Evolutionary conservation across 805 yeast species (phyloP), one percentile per base, ranked within the genome.

Genomic region (Pichia exigua): DNA sequence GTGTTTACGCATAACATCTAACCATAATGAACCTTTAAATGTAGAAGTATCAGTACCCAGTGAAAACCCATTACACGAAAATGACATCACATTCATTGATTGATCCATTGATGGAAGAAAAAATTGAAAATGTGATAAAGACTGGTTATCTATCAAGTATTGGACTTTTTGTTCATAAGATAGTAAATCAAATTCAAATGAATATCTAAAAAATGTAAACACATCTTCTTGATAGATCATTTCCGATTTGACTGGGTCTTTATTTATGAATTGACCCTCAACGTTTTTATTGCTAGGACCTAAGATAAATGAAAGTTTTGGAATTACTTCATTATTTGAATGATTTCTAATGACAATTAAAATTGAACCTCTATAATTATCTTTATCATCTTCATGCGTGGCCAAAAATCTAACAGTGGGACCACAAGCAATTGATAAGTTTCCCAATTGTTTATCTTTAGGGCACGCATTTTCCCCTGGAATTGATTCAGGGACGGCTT

Each of bases 21-120:
- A 74, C 98, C 98, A 92, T 56, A 94, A 67, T 2, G 87, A 83
- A 10, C 91, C 87, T 53, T 82, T 79, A 69, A 82, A 94, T 6
- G 66, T 66, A 0, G 71, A 61, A 1, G 96, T 82, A 50, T 83
- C 85, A 0, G 87, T 84, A 4, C 76, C 77, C 47, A 87, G 64
- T 1, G 96, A 86, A 65, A 90, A 92, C 12, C 97, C 97, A 63
- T 91, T 91, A 70, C 97, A 91, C 1, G 96, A 87, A 66, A 78
- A 85, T 21, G 92, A 84, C 68, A 90, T 76, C 7, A 84, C 76
- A 65, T 90, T 91, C 88, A 89, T 88, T 26, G 90, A 76, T 62
- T 82, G 82, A 2, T 69, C 61, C 1, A 60, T 56, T 0, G 85
- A 71, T 0, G 97, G 97, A 2, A 91, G 61, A 63, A 67, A 87